A percentile compares a stretch with the other conserved stretches of the same genome.
phyloP scores from a whole-genome alignment of 2,329 filamentous ascomycete genomes.

The Xylaria arbuscula region DNA sequence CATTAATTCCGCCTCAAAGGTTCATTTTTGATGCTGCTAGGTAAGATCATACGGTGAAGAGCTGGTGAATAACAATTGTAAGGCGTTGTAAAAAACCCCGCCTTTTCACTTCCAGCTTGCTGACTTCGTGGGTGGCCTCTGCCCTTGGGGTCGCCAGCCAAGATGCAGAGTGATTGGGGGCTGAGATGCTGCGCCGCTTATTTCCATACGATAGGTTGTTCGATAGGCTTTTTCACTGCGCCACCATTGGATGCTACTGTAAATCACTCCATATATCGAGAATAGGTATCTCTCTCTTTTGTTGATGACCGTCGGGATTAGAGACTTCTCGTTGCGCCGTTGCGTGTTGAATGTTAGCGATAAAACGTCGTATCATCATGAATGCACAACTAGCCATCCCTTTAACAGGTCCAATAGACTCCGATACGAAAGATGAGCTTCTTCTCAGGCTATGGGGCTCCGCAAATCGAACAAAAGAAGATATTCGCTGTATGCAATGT shows the following conservation, averaged over 20 bases:
- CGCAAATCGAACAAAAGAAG: slow-evolving; percentile 23
- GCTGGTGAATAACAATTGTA: neutral
- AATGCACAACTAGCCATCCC: slow-evolving; percentile 9
- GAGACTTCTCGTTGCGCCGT: neutral
- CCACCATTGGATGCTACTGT: slow-evolving; percentile 4
- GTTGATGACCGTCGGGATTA: neutral
- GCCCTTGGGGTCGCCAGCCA: neutral
- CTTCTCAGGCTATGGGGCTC: slow-evolving; percentile 34
- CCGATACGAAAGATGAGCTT: slow-evolving; percentile 21
- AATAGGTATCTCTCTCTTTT: neutral
- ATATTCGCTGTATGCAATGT: slow-evolving; percentile 30
- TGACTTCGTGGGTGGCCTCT: neutral
- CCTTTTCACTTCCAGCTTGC: slow-evolving; percentile 3
- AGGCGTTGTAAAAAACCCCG: slow-evolving; percentile 3
- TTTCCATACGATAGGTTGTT: neutral
- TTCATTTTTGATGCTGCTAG: neutral
- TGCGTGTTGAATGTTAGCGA: neutral
- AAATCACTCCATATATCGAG: neutral
- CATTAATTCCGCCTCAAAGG: slow-evolving; percentile 1
- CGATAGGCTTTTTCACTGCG: slow-evolving; percentile 8
- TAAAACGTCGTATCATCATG: slow-evolving; percentile 11
- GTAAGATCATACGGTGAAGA: neutral
- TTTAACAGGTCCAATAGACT: slow-evolving; percentile 26
- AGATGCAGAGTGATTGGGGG: slow-evolving; percentile 8
- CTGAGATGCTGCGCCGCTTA: neutral